Percentiles rank a stretch among this genome's conserved stretches.
Conservation (phyloP, 2,329 filamentous ascomycete species). For the Colletotrichum karsti region DNA sequence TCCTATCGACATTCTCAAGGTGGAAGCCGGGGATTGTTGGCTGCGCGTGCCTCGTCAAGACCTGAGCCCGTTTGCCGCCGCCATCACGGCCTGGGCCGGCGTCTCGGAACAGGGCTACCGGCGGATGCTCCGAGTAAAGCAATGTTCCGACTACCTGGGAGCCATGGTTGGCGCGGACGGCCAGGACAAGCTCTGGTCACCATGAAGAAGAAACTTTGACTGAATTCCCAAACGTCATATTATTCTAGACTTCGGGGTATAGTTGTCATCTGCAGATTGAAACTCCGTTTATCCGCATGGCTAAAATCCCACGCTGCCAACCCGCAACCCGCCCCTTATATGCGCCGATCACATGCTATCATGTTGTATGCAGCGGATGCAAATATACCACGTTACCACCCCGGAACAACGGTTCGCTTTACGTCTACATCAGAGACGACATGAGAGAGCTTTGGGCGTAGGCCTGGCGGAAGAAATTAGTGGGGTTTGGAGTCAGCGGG, state of each 20-base stretch:
- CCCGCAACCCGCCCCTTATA: constrained; percentile 16
- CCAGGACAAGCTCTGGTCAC: constrained; percentile 57
- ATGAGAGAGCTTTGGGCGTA: constrained; percentile 87
- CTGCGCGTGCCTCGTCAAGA: constrained; percentile 71
- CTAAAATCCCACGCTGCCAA: constrained; percentile 25
- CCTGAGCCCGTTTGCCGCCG: constrained; percentile 67
- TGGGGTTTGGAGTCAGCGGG: constrained; percentile 26
- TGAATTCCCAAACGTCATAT: constrained; percentile 19
- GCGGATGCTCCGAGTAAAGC: constrained; percentile 62
- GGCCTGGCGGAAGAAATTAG: constrained; percentile 61
- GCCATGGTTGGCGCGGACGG: constrained; percentile 61
- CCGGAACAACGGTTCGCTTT: not conserved
- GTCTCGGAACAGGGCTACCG: constrained; percentile 49
- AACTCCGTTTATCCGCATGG: constrained; percentile 31
- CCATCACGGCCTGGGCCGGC: constrained; percentile 72
- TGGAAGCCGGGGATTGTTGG: constrained; percentile 66
- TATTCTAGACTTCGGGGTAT: constrained; percentile 27
- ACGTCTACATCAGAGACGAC: constrained; percentile 73
- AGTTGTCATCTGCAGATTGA: constrained; percentile 14
- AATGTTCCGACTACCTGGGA: constrained; percentile 72
- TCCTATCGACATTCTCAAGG: constrained; percentile 74
- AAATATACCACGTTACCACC: constrained; percentile 17
- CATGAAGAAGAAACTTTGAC: constrained; percentile 36
- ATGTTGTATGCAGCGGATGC: constrained; percentile 28
- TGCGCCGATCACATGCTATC: constrained; percentile 28